A percentile compares a stretch with the other conserved stretches of the same genome.
Evolutionary conservation across 2,329 filamentous ascomycete genomes (phyloP).

Genomic region (Amauroascus verrucosus): DNA sequence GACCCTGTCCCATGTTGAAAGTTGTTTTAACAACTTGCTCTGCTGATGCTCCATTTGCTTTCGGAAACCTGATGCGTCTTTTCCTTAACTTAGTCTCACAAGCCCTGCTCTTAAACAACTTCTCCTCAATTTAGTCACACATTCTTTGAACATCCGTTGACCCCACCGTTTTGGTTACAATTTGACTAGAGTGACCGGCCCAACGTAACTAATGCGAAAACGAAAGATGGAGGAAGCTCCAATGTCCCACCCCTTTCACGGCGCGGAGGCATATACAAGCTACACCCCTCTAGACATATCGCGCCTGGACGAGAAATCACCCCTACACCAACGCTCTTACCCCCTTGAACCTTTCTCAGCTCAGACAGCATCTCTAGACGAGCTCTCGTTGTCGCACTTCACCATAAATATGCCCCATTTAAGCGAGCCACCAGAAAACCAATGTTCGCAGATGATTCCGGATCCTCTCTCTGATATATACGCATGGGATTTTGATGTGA

Average conservation of each 20-base stretch:
- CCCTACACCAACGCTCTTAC: conserved; percentile 1
- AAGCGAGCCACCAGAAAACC: neutral
- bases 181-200: conserved; percentile 11
- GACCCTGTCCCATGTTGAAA: conserved; percentile 19
- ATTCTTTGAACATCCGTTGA: conserved; percentile 12
- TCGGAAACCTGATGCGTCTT: conserved; percentile 14
- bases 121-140: conserved; percentile 12
- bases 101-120: conserved; percentile 15
- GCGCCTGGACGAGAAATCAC: neutral
- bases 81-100: conserved; percentile 21
- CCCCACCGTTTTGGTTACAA: conserved; percentile 13
- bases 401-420: neutral
- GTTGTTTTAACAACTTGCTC: conserved; percentile 9
- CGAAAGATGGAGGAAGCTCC: conserved; percentile 10
- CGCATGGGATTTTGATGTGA: conserved; percentile 5
- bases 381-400: neutral
- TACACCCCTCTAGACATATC: neutral
- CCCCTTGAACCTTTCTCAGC: neutral
- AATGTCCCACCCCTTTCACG: conserved; percentile 6
- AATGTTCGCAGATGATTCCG: neutral
- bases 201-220: conserved; percentile 3
- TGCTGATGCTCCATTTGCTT: conserved; percentile 11
- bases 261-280: conserved; percentile 1
- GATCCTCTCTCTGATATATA: conserved; percentile 2
- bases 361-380: neutral